These are phyloP conservation scores for Colletotrichum liriopes DNA, from an alignment of 2,329 filamentous ascomycete genomes.

Conservation along the genomic window DNA sequence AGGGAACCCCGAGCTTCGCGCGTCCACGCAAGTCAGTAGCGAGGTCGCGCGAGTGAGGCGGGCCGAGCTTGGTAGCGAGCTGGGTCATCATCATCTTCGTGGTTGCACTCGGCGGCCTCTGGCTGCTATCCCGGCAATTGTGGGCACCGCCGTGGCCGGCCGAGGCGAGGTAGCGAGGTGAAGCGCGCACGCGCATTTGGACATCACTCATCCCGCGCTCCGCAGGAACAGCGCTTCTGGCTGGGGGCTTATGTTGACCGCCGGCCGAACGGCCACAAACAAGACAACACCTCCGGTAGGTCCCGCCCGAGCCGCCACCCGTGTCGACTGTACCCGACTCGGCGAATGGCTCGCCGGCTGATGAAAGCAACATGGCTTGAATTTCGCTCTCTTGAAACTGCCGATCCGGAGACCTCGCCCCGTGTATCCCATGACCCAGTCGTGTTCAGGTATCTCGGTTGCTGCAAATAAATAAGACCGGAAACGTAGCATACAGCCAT, in stretches of 20 bases:
- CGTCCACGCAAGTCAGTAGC: conserved; percentile 1
- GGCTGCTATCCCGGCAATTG: too few species aligned
- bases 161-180: neutral
- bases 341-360: conserved; percentile 6
- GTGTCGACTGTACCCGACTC: conserved; percentile 21
- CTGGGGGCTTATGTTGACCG: conserved; percentile 24
- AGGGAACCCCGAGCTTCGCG: conserved; percentile 18
- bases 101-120: neutral
- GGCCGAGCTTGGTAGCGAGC: neutral
- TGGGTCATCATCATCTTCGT: neutral
- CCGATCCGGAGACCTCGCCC: conserved; percentile 17
- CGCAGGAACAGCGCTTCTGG: neutral
- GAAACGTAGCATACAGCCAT: conserved; percentile 34
- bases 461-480: conserved; percentile 25
- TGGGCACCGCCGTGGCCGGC: conserved; percentile 16
- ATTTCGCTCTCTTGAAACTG: conserved; percentile 37
- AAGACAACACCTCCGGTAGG: conserved; percentile 14
- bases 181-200: conserved; percentile 3
- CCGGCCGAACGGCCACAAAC: conserved; percentile 17
- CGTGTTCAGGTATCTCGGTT: conserved; percentile 42
- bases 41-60: conserved; percentile 8
- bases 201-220: conserved; percentile 20
- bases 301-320: conserved; percentile 16
- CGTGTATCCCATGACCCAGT: conserved; percentile 23
- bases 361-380: conserved; percentile 37